Evolutionary conservation across 2,329 filamentous ascomycete species (phyloP).

Genomic region (Fusarium veterinarium): DNA sequence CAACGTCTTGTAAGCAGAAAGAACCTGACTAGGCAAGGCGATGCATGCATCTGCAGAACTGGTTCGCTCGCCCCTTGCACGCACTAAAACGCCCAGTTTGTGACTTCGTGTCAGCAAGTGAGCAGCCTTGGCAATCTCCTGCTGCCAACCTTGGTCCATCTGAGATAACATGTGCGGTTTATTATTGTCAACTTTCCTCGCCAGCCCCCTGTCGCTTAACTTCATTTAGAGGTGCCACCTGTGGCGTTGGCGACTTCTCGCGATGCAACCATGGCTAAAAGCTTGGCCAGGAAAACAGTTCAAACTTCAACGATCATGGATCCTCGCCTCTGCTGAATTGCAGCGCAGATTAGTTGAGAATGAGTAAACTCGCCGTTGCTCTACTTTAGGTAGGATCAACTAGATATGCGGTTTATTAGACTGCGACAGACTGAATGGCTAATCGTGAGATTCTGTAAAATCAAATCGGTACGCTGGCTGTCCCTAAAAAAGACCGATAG

Average conservation of each 20-base stretch:
- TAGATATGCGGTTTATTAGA: not conserved
- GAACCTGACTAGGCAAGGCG: slow-evolving; percentile 11
- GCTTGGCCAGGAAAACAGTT: slow-evolving; percentile 20
- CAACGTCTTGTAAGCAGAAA: slow-evolving; percentile 16
- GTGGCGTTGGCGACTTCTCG: slow-evolving; percentile 17
- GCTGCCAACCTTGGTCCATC: slow-evolving; percentile 12
- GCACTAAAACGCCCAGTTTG: slow-evolving; percentile 28
- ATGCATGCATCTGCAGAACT: slow-evolving; percentile 16
- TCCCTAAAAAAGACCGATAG: slow-evolving; percentile 10
- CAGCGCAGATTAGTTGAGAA: slow-evolving; percentile 11
- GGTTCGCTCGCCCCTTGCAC: slow-evolving; percentile 24
- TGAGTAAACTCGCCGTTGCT: slow-evolving; percentile 21
- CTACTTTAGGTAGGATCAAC: slow-evolving; percentile 36
- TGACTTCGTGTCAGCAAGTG: slow-evolving; percentile 37
- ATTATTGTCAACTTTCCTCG: slow-evolving; percentile 39
- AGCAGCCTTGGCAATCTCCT: slow-evolving; percentile 38
- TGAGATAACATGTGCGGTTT: slow-evolving; percentile 18
- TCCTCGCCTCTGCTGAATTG: not conserved
- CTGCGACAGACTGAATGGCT: slow-evolving; percentile 15
- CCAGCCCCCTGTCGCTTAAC: slow-evolving; percentile 15
- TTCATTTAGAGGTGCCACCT: slow-evolving; percentile 17
- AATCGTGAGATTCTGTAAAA: not conserved
- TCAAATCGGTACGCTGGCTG: slow-evolving; percentile 1
- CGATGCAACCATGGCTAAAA: slow-evolving; percentile 9
- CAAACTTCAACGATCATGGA: slow-evolving; percentile 2